These are phyloP conservation scores for Botryotinia narcissicola DNA, from an alignment of 2,329 filamentous ascomycete genomes.

Conservation along the genomic window DNA sequence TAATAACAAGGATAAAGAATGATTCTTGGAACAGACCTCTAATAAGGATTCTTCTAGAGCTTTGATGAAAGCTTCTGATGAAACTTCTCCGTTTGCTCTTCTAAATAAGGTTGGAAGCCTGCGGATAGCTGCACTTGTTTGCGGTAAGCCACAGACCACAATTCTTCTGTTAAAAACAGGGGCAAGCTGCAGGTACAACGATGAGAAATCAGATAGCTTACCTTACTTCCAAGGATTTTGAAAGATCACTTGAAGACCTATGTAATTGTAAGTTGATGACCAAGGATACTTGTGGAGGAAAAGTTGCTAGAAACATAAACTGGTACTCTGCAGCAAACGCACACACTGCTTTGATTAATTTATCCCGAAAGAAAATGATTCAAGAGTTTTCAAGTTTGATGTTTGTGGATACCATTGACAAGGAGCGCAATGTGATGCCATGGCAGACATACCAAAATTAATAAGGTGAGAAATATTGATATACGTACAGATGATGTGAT, in stretches of 20 bases:
- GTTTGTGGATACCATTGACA: background rate
- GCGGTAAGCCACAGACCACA: slow-evolving; percentile 26
- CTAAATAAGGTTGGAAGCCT: slow-evolving; percentile 26
- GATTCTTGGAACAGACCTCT: slow-evolving; percentile 6
- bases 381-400: slow-evolving; percentile 4
- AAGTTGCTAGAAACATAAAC: background rate
- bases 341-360: background rate
- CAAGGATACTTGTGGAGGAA: background rate
- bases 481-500: slow-evolving; percentile 6
- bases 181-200: slow-evolving; percentile 20
- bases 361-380: background rate
- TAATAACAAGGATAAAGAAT: slow-evolving; percentile 7
- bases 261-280: background rate
- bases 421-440: background rate
- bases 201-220: background rate
- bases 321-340: background rate
- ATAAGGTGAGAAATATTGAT: background rate
- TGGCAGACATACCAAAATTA: background rate
- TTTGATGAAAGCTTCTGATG: slow-evolving; percentile 16
- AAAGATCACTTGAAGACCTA: slow-evolving; percentile 4
- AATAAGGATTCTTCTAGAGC: slow-evolving; percentile 20
- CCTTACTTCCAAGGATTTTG: slow-evolving; percentile 12
- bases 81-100: slow-evolving; percentile 29
- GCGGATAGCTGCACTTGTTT: slow-evolving; percentile 31
- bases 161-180: slow-evolving; percentile 20